Conservation (phyloP, 805 yeast species). For the Sugiyamaella chiloensis region DNA sequence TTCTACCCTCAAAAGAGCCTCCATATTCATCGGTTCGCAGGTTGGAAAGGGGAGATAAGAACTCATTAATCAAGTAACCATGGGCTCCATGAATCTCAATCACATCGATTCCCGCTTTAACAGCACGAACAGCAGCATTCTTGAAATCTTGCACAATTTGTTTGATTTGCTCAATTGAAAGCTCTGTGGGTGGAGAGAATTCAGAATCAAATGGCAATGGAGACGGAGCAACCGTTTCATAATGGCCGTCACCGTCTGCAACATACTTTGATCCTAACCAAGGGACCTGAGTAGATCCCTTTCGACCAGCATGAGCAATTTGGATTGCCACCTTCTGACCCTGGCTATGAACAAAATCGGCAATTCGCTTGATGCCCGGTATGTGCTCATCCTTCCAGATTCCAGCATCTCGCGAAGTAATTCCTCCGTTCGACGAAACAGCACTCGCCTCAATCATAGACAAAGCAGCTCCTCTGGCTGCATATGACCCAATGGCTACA, state of each 20-base stretch:
- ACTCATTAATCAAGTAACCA: conserved; percentile 51
- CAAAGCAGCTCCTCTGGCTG: conserved; percentile 49
- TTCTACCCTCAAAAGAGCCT: conserved; percentile 57
- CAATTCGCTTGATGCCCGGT: conserved; percentile 37
- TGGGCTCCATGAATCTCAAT: conserved; percentile 64
- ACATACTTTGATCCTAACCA: conserved; percentile 24
- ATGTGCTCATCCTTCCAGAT: conserved; percentile 52
- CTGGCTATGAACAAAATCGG: conserved; percentile 43
- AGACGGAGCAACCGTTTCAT: conserved; percentile 5
- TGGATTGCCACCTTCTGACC: conserved; percentile 49
- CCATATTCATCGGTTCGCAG: conserved; percentile 60
- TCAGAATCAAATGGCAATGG: background rate
- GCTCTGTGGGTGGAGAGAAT: conserved; percentile 35
- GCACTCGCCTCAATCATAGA: conserved; percentile 47
- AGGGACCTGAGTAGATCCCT: conserved; percentile 38
- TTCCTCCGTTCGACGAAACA: conserved; percentile 41
- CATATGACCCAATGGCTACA: conserved; percentile 48
- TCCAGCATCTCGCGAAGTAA: conserved; percentile 48
- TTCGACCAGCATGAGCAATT: conserved; percentile 55
- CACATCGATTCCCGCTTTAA: conserved; percentile 56
- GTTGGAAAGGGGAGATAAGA: conserved; percentile 46
- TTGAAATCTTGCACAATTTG: conserved; percentile 42
- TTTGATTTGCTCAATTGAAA: conserved; percentile 36
- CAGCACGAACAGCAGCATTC: conserved; percentile 47
- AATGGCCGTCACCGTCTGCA: conserved; percentile 32